phyloP scores from a whole-genome alignment of 73 alveolate species.

The Paramecium biaurelia region DNA sequence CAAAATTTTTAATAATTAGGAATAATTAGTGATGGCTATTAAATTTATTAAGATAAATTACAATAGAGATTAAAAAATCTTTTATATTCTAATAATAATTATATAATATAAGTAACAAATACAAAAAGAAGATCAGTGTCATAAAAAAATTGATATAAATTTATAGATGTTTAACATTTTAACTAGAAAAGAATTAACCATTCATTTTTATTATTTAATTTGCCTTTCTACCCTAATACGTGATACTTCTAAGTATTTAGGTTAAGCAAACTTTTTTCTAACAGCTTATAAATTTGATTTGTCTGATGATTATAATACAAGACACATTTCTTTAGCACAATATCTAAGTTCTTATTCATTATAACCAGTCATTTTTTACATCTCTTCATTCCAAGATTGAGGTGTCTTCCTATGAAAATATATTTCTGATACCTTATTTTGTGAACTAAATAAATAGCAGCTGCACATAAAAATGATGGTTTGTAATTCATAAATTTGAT shows the following conservation, averaged over 20 bases:
- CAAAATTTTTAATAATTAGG: background rate
- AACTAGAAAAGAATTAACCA: background rate
- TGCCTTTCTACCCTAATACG: constrained; percentile 66
- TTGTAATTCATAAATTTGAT: constrained; percentile 67
- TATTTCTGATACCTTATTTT: constrained; percentile 51
- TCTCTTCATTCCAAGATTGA: constrained; percentile 35
- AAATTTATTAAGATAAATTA: background rate
- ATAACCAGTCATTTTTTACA: constrained; percentile 64
- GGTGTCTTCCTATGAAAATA: background rate
- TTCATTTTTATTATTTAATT: background rate
- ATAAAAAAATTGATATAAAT: background rate
- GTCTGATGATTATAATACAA: constrained; percentile 15
- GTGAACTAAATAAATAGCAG: constrained; percentile 54
- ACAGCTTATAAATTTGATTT: constrained; percentile 70
- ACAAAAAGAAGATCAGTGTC: constrained; percentile 15
- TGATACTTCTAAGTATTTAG: constrained; percentile 73
- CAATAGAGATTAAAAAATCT: background rate
- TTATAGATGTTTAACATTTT: background rate
- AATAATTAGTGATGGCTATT: background rate
- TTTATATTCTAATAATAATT: background rate
- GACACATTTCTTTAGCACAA: constrained; percentile 71
- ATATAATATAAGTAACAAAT: background rate
- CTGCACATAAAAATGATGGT: constrained; percentile 68
- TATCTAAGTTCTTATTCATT: constrained; percentile 53
- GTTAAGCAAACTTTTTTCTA: constrained; percentile 74